Base-by-base conservation (phyloP, 306 rosid genomes). In the Herpetospermum pedunculosum region DNA sequence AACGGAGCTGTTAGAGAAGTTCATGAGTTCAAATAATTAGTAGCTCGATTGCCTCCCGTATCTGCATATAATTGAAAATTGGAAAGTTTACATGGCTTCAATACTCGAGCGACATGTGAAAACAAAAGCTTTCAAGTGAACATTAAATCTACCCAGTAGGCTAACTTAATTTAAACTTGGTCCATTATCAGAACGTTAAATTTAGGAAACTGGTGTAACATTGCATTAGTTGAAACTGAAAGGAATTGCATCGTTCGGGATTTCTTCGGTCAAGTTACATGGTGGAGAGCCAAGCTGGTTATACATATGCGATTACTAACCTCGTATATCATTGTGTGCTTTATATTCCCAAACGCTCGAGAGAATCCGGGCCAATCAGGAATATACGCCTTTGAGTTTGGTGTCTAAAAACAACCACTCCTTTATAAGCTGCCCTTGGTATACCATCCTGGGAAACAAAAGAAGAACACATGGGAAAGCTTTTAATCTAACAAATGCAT, bases 371-470 rank as follows among this genome's bases (percentile, higher is more conserved):
- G 75, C 91, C 88, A 52, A 94, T 80, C 67, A 94, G 90, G 82
- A 94, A 89, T 78, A 94, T 29, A 11, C 91, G 90, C 77, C 81
- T 84, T 23, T 84, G 55, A 47, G 81, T 80, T 75, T 85, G 85
- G 84, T 85, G 80, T 72, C 97, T 87, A 87, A 94, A 91, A 86
- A 88, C 94, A 11, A 94, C 97, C 67, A 94, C 85, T 69, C 97
- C 96, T 84, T 89, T 94, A 74, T 91, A 91, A 16, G 98, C 92
- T 19, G 98, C 81, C 85, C 98, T 88, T 37, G 98, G 98, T 76
- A 94, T 81, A 67, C 97, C 97, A 80, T 94, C 98, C 98, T 94
- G 83, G 43, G 79, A 83, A 78, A 75, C 67, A 0, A 75, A 74
- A 59, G 49, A 67, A 78, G 64, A 80, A 26, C n/a, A 25, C 70